Evolutionary conservation across 139 green algal species (phyloP).

Genomic region (Zygnema circumcarinatum): DNA sequence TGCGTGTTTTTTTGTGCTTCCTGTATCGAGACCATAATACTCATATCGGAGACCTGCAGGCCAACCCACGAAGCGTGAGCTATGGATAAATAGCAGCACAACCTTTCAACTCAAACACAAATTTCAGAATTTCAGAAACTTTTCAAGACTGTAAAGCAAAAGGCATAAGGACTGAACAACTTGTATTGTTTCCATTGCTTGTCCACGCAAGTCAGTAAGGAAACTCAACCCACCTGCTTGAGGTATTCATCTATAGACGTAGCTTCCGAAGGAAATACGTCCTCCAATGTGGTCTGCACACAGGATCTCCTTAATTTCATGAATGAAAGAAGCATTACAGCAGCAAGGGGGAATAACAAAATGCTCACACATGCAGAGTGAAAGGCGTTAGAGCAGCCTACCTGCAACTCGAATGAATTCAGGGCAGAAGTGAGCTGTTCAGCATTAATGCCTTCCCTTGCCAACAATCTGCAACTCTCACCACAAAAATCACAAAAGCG

Average conservation of each 20-base stretch:
- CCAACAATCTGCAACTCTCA: conserved; percentile 42
- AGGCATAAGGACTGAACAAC: no score
- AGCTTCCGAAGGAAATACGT: conserved; percentile 53
- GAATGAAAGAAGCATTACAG: neutral
- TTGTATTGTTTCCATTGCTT: no score
- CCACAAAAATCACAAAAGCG: neutral
- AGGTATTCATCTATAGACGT: conserved; percentile 58
- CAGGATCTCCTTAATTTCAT: neutral
- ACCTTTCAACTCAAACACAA: no score
- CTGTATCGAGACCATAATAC: conserved; percentile 30
- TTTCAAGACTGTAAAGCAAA: no score
- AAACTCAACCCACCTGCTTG: conserved; percentile 10
- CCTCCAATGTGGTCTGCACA: conserved; percentile 60
- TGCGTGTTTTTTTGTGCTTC: conserved; percentile 29
- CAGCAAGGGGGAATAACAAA: neutral
- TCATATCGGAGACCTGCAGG: conserved; percentile 53
- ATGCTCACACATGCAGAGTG: neutral
- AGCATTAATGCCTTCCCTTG: conserved; percentile 52
- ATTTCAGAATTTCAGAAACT: no score
- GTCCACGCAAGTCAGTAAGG: no score
- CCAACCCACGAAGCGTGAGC: neutral
- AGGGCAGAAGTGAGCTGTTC: conserved; percentile 55
- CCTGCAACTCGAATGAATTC: conserved; percentile 56
- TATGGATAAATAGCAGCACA: no score
- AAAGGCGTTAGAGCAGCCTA: conserved; percentile 18